Conservation (phyloP, 257 asterid genomes). For the Jacaranda mimosifolia region DNA sequence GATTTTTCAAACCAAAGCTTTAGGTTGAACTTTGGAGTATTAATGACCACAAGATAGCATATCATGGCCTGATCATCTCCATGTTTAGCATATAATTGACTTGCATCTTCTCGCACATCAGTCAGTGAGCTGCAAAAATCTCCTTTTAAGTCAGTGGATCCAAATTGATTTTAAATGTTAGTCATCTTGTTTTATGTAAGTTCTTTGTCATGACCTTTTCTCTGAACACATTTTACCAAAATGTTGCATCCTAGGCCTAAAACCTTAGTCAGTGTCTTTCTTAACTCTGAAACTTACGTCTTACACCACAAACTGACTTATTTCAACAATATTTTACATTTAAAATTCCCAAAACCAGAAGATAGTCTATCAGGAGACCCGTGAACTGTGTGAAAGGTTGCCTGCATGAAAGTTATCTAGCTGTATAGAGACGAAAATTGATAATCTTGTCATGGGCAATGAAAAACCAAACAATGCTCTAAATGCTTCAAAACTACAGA, state of each 20-base stretch:
- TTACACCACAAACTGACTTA: neutral
- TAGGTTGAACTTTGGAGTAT: no score
- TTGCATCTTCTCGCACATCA: no score
- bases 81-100: no score
- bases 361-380: neutral
- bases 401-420: constrained; percentile 11
- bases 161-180: neutral
- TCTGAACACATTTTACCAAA: neutral
- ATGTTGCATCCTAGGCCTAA: neutral
- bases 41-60: no score
- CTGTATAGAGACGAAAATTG: neutral
- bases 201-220: neutral
- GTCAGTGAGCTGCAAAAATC: no score
- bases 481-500: neutral
- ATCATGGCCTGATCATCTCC: no score
- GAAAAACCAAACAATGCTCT: neutral
- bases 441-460: neutral
- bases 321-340: neutral
- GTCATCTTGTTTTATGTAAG: neutral
- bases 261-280: neutral
- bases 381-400: neutral
- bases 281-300: neutral
- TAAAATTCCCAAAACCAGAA: neutral
- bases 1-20: no score
- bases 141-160: no score